These are phyloP conservation scores for Melampsora larici-populina DNA, from an alignment of 1,284 basidiomycete species.

Conservation along the genomic window DNA sequence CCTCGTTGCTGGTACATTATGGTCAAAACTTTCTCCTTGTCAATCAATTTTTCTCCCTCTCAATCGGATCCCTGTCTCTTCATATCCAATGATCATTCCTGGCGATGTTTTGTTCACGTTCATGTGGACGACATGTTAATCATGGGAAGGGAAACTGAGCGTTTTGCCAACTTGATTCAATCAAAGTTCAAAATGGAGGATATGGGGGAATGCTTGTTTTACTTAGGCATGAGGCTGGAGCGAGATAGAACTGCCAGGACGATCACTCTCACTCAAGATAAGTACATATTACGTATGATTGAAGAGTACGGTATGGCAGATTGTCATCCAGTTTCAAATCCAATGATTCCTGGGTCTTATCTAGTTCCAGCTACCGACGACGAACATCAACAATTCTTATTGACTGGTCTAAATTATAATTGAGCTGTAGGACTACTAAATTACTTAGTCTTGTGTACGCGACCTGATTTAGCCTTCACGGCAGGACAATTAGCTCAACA, in stretches of 20 bases:
- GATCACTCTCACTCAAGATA: neutral
- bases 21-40: neutral
- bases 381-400: neutral
- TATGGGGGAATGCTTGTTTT: too few relatives aligned
- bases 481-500: too few relatives aligned
- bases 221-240: too few relatives aligned
- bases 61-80: neutral
- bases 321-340: neutral
- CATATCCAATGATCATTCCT: neutral
- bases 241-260: too few relatives aligned
- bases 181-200: neutral
- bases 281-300: neutral
- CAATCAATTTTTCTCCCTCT: neutral
- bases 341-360: neutral
- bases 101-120: neutral
- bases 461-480: constrained; percentile 6
- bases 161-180: neutral
- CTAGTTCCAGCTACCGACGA: neutral
- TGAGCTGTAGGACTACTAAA: constrained; percentile 3
- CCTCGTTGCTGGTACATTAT: neutral
- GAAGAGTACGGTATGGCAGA: constrained; percentile 3
- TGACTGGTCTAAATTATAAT: neutral
- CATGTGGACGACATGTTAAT: too few relatives aligned
- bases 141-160: neutral
- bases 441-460: too few relatives aligned